Evolutionary conservation across 2,329 filamentous ascomycete genomes (phyloP).

Genomic region (Cadophora gregata): DNA sequence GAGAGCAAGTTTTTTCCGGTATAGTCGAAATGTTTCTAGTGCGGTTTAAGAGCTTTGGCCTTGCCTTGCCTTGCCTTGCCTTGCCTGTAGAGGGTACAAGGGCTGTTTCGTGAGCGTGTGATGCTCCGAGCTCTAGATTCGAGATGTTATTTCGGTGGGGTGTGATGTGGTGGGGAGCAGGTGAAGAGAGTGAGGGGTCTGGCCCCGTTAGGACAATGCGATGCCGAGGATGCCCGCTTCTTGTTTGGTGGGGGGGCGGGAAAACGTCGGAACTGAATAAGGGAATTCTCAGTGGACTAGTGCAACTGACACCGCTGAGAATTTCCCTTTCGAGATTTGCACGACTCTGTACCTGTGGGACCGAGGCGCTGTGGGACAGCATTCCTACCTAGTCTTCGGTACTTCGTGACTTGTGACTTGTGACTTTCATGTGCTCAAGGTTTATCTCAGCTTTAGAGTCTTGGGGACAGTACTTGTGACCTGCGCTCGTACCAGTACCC

Average conservation of each 20-base stretch:
- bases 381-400: background rate
- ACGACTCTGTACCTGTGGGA: background rate
- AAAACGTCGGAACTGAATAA: background rate
- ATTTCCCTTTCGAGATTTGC: background rate
- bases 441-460: background rate
- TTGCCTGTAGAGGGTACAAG: background rate
- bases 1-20: background rate
- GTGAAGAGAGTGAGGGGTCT: too few relatives aligned
- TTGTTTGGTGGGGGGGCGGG: background rate
- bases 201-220: background rate
- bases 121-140: background rate
- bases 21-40: background rate
- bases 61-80: background rate
- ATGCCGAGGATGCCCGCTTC: too few relatives aligned
- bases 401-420: background rate
- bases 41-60: background rate
- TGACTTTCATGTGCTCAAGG: background rate
- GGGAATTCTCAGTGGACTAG: constrained; percentile 1
- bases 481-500: background rate
- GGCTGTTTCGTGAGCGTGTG: background rate
- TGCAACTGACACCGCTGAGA: background rate
- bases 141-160: background rate
- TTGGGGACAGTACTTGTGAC: background rate
- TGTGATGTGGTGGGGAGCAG: background rate
- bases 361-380: background rate